Base-by-base conservation (phyloP, 2,329 filamentous ascomycete species). In the Aspergillaceae sp. region DNA sequence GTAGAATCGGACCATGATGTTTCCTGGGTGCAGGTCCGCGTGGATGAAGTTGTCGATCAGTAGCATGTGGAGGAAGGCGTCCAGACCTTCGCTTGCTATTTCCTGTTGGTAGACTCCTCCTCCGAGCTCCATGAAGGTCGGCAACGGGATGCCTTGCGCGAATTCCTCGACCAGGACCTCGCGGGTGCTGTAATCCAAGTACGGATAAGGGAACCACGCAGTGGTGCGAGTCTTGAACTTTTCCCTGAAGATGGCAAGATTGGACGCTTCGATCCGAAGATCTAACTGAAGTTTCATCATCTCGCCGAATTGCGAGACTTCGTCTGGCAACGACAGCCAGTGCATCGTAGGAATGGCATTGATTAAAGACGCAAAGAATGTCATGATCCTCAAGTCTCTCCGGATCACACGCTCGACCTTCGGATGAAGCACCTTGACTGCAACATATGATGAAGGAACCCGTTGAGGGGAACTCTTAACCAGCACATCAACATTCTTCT, bases 211-310 rank as follows among this genome's bases (percentile, higher is more conserved):
- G 63, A 98, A 98, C 83, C 87, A 95, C n/a, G 89, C 90, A 0
- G 91, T 96, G 2, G 86, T 86, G 40, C 92, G 80, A 48, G 88
- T 79, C 57, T 84, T 86, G 74, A 98, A 98, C 63, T 96, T 87
- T 57, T 84, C 83, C 44, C 92, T 83, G 73, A 98, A 97, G 9
- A 84, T 81, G 26, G 83, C 65, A 3, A 98, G 74, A 58, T 98
- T 98, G 34, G 90, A 85, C 1, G 89, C 85, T 66, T 98, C 92
- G 50, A 97, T 97, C 44, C 92, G 84, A 33, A 98, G 76, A 66
- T 98, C 92, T 2, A 98, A 75, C 64, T 98, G 92, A n/a, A 97
- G 74, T 58, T 84, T 84, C 92, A 98, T 98, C 92, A 98, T 98
- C 62, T 94, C 86, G 27, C 90, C 91, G 61, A 98, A 98, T 60